Conservation (phyloP, 768 basidiomycete genomes). For the Suillus occidentalis region DNA sequence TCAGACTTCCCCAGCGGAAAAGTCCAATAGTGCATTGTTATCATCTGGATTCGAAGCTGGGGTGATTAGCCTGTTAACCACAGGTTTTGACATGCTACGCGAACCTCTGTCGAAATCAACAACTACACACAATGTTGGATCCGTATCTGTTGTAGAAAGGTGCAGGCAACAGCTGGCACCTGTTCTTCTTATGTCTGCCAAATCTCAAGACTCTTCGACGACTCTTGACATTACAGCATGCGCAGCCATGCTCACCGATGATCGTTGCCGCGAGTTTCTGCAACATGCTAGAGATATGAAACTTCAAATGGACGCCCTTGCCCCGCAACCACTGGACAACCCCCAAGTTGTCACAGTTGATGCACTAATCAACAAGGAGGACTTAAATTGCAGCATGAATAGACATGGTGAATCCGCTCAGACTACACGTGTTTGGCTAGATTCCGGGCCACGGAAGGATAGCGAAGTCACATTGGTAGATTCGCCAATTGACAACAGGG, state of each 20-base stretch:
- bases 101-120: conserved; percentile 1
- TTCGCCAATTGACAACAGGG: neutral
- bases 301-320: conserved; percentile 19
- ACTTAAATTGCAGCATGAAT: conserved; percentile 13
- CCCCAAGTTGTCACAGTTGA: neutral
- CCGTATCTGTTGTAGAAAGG: conserved; percentile 22
- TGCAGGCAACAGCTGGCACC: conserved; percentile 28
- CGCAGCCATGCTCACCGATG: conserved; percentile 27
- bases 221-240: conserved; percentile 21
- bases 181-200: conserved; percentile 20
- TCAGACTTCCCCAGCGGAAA: conserved; percentile 8
- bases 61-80: conserved; percentile 10
- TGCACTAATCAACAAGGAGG: neutral
- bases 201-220: conserved; percentile 16
- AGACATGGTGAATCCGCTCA: conserved; percentile 15
- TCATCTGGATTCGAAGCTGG: conserved; percentile 16
- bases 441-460: conserved; percentile 22
- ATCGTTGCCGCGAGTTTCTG: conserved; percentile 22
- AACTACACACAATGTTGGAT: conserved; percentile 14
- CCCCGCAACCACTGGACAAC: conserved; percentile 8
- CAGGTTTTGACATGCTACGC: conserved; percentile 6
- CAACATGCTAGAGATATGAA: conserved; percentile 26
- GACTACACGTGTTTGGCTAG: conserved; percentile 18
- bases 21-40: conserved; percentile 4
- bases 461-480: conserved; percentile 28